Evolutionary conservation across 441 rosid genomes (phyloP).

Genomic region (Adansonia gregorii): DNA sequence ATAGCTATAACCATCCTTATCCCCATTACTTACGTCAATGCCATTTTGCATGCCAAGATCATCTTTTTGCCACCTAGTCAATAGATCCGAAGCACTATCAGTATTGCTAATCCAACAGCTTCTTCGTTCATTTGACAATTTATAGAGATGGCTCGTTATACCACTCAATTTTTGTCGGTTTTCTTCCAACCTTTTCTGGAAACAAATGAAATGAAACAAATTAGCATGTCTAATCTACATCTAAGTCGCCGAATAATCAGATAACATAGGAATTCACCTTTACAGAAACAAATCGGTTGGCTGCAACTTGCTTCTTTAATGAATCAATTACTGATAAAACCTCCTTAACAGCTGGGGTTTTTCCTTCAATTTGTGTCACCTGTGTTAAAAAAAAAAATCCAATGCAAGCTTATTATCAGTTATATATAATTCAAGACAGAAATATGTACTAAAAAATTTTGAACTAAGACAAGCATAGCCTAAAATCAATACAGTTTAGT

Average conservation of each 20-base stretch:
- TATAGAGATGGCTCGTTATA: constrained; percentile 56
- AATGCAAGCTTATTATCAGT: neutral
- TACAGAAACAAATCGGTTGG: constrained; percentile 58
- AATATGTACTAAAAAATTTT: neutral
- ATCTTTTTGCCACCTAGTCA: constrained; percentile 80
- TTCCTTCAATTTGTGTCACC: constrained; percentile 42
- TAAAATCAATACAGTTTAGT: neutral
- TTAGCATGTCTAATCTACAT: neutral
- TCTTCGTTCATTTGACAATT: constrained; percentile 60
- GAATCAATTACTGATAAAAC: constrained; percentile 62
- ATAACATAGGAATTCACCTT: constrained; percentile 51
- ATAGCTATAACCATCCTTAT: constrained; percentile 52
- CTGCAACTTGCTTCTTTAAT: constrained; percentile 73
- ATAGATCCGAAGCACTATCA: constrained; percentile 53
- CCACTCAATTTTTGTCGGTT: constrained; percentile 65
- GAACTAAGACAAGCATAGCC: neutral
- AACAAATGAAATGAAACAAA: constrained; percentile 24
- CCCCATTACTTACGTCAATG: constrained; percentile 51
- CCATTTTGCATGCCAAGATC: constrained; percentile 68
- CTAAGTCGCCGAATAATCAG: neutral
- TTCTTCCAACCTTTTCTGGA: constrained; percentile 79
- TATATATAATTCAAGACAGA: neutral
- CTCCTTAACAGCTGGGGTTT: constrained; percentile 44
- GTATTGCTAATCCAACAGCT: constrained; percentile 37
- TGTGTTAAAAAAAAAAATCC: constrained; percentile 22